Evolutionary conservation across 2,329 filamentous ascomycete species (phyloP).

Genomic region (Dactylellina sp.): DNA sequence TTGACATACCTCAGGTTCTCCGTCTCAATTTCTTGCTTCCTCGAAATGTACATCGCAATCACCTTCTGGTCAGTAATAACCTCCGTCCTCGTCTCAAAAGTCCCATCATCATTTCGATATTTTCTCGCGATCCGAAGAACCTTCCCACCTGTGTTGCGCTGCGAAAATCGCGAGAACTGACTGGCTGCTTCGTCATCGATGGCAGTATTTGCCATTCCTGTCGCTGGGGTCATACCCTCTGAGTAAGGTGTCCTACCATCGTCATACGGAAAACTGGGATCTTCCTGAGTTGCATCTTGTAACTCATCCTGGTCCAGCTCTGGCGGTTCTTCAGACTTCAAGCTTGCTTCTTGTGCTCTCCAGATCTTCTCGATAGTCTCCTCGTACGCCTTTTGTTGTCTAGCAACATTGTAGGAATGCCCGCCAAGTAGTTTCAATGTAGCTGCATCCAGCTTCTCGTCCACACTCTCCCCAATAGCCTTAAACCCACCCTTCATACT

Average conservation of each 20-base stretch:
- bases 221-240: conserved; percentile 73
- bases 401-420: conserved; percentile 96
- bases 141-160: conserved; percentile 76
- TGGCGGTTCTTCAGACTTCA: conserved; percentile 60
- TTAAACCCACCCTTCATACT: conserved; percentile 94
- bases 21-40: conserved; percentile 77
- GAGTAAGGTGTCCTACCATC: conserved; percentile 72
- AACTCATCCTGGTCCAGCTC: conserved; percentile 60
- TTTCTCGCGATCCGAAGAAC: conserved; percentile 79
- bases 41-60: conserved; percentile 87
- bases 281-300: conserved; percentile 58
- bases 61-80: conserved; percentile 83
- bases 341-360: conserved; percentile 67
- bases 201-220: conserved; percentile 54
- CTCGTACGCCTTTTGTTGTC: conserved; percentile 91
- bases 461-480: conserved; percentile 60
- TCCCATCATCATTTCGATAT: conserved; percentile 70
- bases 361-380: conserved; percentile 92
- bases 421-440: conserved; percentile 71
- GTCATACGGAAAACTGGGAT: conserved; percentile 63
- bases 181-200: conserved; percentile 79
- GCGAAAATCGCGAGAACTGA: conserved; percentile 79
- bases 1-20: conserved; percentile 77
- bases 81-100: conserved; percentile 72
- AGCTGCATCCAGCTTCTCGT: conserved; percentile 61